Base-by-base conservation (phyloP, 768 basidiomycete genomes). In the Phlebiopsis flavidoalba region DNA sequence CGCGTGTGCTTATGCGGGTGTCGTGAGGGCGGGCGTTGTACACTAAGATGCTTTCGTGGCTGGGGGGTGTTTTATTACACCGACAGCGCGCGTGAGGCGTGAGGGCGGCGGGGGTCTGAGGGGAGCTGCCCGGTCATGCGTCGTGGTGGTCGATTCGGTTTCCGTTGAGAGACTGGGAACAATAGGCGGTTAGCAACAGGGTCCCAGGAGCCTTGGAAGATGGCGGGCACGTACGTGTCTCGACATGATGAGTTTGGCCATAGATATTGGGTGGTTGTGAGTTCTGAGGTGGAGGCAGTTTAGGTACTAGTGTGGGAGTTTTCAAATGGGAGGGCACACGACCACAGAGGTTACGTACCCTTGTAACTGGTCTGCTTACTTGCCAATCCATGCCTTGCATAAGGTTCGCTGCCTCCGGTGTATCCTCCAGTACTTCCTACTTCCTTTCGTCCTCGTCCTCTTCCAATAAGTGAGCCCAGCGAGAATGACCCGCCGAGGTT, bases 211-310 rank as follows among this genome's bases (percentile, higher is more conserved):
- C 31, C 33, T 31, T 31, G 40, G 35, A n/a, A 12, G 11, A 22
- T 40, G 49, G 61, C n/a, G 54, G 57, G 45, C 51, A 69, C 69
- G 58, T 60, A 71, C 70, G 62, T 71, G 70, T 65, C 70, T 65
- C 46, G 67, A 66, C 70, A 71, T 71, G 62, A 71, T 70, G 55
- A 71, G 64, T 60, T 71, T 71, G 8, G 70, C 70, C 70, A 71
- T 71, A 24, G 70, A 71, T 59, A 70, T 62, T 62, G 70, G n/a
- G 70, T 48, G 60, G 65, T 60, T 65, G 70, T 60, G 67, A 62
- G 46, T 63, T 63, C 40, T 66, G 66, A 8, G 64, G 59, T 24
- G 59, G 55, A 3, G n/a, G n/a, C n/a, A 57, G 60, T 37, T n/a
- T n/a, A n/a, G 60, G 57, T n/a, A 65, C 64, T 67, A 60, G 56